Evolutionary conservation across 2,329 filamentous ascomycete species (phyloP).

Genomic region (Aspergillus fructus): DNA sequence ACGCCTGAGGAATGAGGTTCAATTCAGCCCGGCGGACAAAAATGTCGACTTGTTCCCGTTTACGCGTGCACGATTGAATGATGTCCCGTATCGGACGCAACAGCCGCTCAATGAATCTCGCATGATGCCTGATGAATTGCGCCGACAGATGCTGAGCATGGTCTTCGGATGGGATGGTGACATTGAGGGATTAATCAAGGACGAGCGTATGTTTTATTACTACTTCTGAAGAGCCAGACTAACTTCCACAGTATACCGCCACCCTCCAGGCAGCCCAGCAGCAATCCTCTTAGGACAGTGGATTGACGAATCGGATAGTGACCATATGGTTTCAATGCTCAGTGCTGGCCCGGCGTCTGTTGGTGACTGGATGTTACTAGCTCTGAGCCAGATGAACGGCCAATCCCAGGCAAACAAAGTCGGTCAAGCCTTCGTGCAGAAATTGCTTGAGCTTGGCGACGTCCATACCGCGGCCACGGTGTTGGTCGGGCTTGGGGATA

Average conservation of each 20-base stretch:
- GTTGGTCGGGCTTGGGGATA: conserved; percentile 85
- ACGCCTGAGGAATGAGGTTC: conserved; percentile 74
- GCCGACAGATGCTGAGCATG: conserved; percentile 85
- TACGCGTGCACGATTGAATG: conserved; percentile 74
- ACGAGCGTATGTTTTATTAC: conserved; percentile 62
- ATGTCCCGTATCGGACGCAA: conserved; percentile 76
- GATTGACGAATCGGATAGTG: conserved; percentile 81
- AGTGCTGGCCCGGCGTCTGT: conserved; percentile 83
- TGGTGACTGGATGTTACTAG: conserved; percentile 95
- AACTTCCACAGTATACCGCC: conserved; percentile 58
- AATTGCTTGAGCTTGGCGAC: conserved; percentile 84
- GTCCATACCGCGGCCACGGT: conserved; percentile 90
- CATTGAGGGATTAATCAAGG: conserved; percentile 74
- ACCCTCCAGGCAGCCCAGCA: conserved; percentile 70
- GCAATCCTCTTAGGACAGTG: conserved; percentile 86
- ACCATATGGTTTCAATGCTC: conserved; percentile 74
- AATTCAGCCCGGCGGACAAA: conserved; percentile 73
- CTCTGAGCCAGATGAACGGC: conserved; percentile 81
- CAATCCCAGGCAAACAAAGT: conserved; percentile 82
- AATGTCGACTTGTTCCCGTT: conserved; percentile 82
- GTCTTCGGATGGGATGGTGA: conserved; percentile 96
- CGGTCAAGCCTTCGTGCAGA: conserved; percentile 84
- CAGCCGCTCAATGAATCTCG: conserved; percentile 57
- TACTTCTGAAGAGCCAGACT: neutral
- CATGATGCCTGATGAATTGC: conserved; percentile 72